Evolutionary conservation across 2,329 filamentous ascomycete species (phyloP).

Genomic region (Trichophyton rubrum): DNA sequence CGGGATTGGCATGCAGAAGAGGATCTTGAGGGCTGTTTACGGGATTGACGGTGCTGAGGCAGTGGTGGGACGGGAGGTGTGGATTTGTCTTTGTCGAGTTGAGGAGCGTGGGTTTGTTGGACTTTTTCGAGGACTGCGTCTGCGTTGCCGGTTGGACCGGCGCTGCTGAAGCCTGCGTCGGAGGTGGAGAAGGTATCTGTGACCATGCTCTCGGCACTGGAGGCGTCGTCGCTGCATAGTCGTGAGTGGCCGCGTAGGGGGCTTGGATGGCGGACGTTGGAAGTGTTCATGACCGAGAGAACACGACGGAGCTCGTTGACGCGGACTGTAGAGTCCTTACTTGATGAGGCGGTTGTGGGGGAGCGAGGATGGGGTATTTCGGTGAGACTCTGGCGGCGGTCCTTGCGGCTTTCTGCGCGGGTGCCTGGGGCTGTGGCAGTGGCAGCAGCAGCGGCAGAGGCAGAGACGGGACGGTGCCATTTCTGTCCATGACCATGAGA

Average conservation of each 20-base stretch:
- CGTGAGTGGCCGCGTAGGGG: constrained; percentile 30
- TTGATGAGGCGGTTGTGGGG: constrained; percentile 25
- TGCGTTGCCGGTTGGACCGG: background rate
- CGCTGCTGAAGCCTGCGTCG: constrained; percentile 19
- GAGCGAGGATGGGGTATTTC: constrained; percentile 25
- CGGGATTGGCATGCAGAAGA: background rate
- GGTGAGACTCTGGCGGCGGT: constrained; percentile 27
- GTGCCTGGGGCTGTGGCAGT: background rate
- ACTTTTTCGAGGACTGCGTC: background rate
- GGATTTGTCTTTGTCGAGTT: constrained; percentile 8
- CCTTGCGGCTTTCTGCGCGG: constrained; percentile 17
- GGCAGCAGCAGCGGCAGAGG: constrained; percentile 2
- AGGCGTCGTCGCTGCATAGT: constrained; percentile 23
- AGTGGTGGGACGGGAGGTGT: constrained; percentile 38
- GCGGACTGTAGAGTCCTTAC: constrained; percentile 34
- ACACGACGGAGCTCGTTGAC: constrained; percentile 38
- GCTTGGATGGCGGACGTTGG: constrained; percentile 27
- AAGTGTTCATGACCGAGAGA: constrained; percentile 29
- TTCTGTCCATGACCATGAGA: background rate
- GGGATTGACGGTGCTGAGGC: constrained; percentile 16
- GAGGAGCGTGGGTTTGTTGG: background rate
- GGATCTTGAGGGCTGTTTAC: background rate
- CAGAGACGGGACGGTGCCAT: constrained; percentile 14
- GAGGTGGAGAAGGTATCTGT: constrained; percentile 28
- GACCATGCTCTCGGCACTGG: constrained; percentile 36